These are phyloP conservation scores for Colletotrichum phormii DNA, from an alignment of 2,329 filamentous ascomycete genomes.

Conservation along the genomic window DNA sequence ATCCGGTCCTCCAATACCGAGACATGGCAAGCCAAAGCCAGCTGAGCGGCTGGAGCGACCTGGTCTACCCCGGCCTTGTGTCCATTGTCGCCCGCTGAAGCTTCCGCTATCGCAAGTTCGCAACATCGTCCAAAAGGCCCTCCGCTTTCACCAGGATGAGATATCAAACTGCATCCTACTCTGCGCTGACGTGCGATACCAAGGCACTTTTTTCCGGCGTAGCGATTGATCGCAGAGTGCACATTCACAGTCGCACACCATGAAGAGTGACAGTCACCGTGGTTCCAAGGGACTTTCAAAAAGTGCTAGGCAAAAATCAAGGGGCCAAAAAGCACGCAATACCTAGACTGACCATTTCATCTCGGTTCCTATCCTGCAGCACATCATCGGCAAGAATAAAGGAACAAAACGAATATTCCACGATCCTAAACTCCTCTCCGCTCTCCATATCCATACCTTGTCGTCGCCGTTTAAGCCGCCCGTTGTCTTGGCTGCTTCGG, in stretches of 20 bases:
- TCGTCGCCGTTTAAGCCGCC: background rate
- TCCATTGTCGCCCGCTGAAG: background rate
- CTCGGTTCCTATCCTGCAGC: slow-evolving; percentile 15
- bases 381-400: background rate
- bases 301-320: background rate
- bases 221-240: background rate
- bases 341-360: background rate
- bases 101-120: background rate
- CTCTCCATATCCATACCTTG: background rate
- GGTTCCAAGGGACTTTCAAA: background rate
- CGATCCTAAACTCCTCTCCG: background rate
- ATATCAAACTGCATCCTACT: background rate
- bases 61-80: slow-evolving; percentile 12
- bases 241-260: background rate
- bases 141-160: background rate
- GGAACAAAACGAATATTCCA: background rate
- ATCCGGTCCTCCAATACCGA: slow-evolving; percentile 28
- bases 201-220: background rate
- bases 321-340: slow-evolving; percentile 7
- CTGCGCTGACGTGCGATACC: background rate
- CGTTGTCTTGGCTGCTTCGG: slow-evolving; percentile 27
- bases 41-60: background rate
- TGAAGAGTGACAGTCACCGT: background rate
- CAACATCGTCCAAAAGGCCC: background rate
- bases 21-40: background rate